Evolutionary conservation across 192 early-diverging fungal genomes (phyloP), one percentile per base, ranked within the genome.

Genomic region (Haplosporangium gracile): DNA sequence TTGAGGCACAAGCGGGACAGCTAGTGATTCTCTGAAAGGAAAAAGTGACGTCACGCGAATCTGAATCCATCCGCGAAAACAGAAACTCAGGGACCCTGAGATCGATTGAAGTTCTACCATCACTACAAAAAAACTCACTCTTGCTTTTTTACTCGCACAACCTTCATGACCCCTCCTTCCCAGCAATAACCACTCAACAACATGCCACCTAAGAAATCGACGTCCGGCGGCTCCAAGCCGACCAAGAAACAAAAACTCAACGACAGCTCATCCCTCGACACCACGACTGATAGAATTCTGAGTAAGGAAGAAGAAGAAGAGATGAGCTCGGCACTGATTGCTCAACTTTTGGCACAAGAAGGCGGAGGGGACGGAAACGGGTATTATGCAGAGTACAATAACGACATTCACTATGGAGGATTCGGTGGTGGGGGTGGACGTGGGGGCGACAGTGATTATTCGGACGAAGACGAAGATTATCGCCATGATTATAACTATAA

Each of bases 321-420:
- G 74, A 91, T 96, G 91, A 95, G 94, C 83, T 93, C 93, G 49
- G 95, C 95, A 6, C 86, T 94, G n/a, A 96, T 96, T 82, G 95
- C 95, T 63, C 91, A 95, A 80, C 81, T 96, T 80, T 82, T 96
- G 32, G 94, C 95, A 22, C 90, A 96, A 78, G 95, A 96, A 72
- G 88, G 88, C 24, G 91, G 89, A 74, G 89, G 78, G 16, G 90
- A 91, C 76, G 86, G 80, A 24, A 76, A 86, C 51, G 89, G 89
- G 32, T 92, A 92, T 40, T 93, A 93, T 76, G 88, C 88, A 20
- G 91, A 94, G 81, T 95, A 95, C 82, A 82, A 88, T 49, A 92
- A 88, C 47, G 92, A 94, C 51, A 79, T 90, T 32, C 82, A 76
- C 34, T 87, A 81, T 24, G 80, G 68, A 81, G 78, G 32, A 81